Conservation (phyloP, 345 rosid species). For the Brassica napus region Da-Ae NC_063448.1:17088001-17088500, state of each 20-base stretch:
- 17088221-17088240: background rate
- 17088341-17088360: background rate
- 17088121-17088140: conserved; percentile 50
- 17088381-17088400: background rate
- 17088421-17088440: no score
- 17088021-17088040: conserved; percentile 9
- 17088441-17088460: no score
- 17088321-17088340: background rate
- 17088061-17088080: conserved; percentile 31
- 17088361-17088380: background rate
- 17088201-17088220: background rate
- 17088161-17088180: background rate
- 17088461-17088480: no score
- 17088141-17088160: conserved; percentile 4
- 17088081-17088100: conserved; percentile 77
- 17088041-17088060: background rate
- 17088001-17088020: background rate
- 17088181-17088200: background rate
- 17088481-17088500: no score
- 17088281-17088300: no score
- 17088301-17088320: background rate
- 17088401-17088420: no score
- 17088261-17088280: background rate
- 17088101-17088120: conserved; percentile 97
- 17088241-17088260: background rate